Conservation (phyloP, 306 rosid genomes). For the Erythrophleum fordii region DNA sequence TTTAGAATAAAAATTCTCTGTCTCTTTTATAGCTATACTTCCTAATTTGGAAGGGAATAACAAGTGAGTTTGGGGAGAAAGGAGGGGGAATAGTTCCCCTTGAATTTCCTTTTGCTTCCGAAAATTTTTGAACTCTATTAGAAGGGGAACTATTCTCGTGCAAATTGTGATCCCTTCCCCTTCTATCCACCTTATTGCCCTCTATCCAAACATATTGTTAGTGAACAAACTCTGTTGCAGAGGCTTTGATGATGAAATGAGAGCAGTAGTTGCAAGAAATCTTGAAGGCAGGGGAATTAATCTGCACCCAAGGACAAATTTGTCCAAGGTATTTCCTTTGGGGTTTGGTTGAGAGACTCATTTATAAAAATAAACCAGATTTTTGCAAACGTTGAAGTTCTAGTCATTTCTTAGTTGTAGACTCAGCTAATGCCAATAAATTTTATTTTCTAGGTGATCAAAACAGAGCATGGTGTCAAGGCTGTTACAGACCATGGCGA, state of each 20-base stretch:
- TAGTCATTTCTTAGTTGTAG: conserved; percentile 26
- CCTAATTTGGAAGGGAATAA: background rate
- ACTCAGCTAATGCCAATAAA: conserved; percentile 28
- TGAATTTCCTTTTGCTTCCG: background rate
- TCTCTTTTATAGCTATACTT: background rate
- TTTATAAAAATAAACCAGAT: background rate
- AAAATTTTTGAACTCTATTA: background rate
- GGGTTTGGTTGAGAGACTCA: conserved; percentile 8
- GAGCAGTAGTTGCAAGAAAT: conserved; percentile 92
- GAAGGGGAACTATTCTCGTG: background rate
- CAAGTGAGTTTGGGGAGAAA: background rate
- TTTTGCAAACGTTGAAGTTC: background rate
- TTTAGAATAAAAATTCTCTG: background rate
- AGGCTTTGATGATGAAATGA: conserved; percentile 99
- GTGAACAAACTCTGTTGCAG: conserved; percentile 49
- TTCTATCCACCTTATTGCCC: background rate
- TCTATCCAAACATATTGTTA: background rate
- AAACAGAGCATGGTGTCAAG: conserved; percentile 82
- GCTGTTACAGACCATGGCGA: conserved; percentile 91
- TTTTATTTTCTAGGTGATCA: conserved; percentile 62
- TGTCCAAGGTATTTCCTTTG: conserved; percentile 64
- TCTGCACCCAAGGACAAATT: conserved; percentile 76
- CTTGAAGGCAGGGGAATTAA: conserved; percentile 93
- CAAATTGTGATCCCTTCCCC: background rate
- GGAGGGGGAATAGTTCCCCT: background rate